These are phyloP conservation scores for Seiridium unicorne DNA, from an alignment of 2,329 filamentous ascomycete species.

Conservation along the genomic window DNA sequence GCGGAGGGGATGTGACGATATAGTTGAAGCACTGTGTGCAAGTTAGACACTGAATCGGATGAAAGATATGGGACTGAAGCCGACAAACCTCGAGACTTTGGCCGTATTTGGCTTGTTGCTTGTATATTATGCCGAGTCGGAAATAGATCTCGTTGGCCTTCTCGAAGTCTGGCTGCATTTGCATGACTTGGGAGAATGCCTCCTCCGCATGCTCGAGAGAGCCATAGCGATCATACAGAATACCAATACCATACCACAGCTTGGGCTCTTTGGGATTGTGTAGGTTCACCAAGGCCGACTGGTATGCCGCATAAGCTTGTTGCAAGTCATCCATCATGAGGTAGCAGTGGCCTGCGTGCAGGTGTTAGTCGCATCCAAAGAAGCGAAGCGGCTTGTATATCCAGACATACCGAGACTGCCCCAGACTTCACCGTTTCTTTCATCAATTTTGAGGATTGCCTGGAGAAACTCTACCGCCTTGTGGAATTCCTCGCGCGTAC, in stretches of 20 bases:
- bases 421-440: conserved; percentile 91
- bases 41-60: conserved; percentile 21
- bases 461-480: conserved; percentile 93
- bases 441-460: conserved; percentile 86
- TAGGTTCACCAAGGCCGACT: conserved; percentile 90
- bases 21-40: conserved; percentile 86
- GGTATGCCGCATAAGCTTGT: conserved; percentile 94
- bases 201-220: conserved; percentile 97
- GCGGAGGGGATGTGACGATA: conserved; percentile 89
- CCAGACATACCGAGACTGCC: conserved; percentile 75
- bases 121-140: conserved; percentile 98
- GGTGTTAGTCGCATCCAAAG: conserved; percentile 17
- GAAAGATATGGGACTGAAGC: neutral
- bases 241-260: conserved; percentile 98
- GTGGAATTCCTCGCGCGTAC: conserved; percentile 89
- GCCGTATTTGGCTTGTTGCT: conserved; percentile 91
- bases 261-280: conserved; percentile 96
- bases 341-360: conserved; percentile 79
- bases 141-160: conserved; percentile 99
- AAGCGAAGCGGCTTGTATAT: no score
- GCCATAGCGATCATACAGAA: conserved; percentile 93
- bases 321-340: conserved; percentile 98
- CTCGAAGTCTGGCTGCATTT: conserved; percentile 95
- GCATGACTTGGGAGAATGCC: conserved; percentile 98
- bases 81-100: conserved; percentile 82